Evolutionary conservation across 1,139 yeast genomes (phyloP).

Genomic region (Fermentozyma sake): DNA sequence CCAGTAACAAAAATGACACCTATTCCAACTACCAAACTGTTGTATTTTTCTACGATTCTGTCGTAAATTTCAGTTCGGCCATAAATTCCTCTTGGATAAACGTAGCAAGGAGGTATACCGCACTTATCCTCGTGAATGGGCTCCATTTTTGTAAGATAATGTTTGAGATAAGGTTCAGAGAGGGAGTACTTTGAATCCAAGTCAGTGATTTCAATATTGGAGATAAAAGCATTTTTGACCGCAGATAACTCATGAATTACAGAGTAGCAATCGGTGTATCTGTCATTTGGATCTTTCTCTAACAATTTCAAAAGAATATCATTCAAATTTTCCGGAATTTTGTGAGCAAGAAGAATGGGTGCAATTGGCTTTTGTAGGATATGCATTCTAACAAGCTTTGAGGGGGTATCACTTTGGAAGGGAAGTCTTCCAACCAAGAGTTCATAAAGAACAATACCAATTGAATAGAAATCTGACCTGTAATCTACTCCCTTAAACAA

Average conservation of each 20-base stretch:
- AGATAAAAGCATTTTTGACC: conserved; percentile 17
- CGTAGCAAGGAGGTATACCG: conserved; percentile 17
- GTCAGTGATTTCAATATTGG: conserved; percentile 1
- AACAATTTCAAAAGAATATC: conserved; percentile 40
- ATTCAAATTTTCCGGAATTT: conserved; percentile 36
- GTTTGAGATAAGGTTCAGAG: conserved; percentile 5
- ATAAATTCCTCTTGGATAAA: conserved; percentile 26
- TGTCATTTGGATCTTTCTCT: conserved; percentile 37
- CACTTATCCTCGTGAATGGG: conserved; percentile 5
- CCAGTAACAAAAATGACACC: conserved; percentile 39
- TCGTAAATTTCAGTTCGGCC: conserved; percentile 34
- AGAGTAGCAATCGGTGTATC: conserved; percentile 37
- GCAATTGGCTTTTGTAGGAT: conserved; percentile 38
- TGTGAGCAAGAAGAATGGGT: conserved; percentile 30
- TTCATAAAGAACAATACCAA: conserved; percentile 51
- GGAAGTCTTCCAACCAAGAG: conserved; percentile 44
- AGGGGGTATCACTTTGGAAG: conserved; percentile 38
- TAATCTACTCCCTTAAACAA: conserved; percentile 39
- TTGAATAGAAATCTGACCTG: conserved; percentile 48
- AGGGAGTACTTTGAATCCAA: conserved; percentile 6
- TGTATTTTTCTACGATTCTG: conserved; percentile 21
- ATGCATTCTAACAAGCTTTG: conserved; percentile 39
- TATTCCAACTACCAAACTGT: conserved; percentile 17
- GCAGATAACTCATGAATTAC: conserved; percentile 35
- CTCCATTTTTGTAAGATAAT: conserved; percentile 5